Percentiles rank a stretch among this genome's conserved stretches.
These are phyloP conservation scores for Tubosaeta sp. DNA, from an alignment of 768 basidiomycete genomes.

Conservation along the genomic window DNA sequence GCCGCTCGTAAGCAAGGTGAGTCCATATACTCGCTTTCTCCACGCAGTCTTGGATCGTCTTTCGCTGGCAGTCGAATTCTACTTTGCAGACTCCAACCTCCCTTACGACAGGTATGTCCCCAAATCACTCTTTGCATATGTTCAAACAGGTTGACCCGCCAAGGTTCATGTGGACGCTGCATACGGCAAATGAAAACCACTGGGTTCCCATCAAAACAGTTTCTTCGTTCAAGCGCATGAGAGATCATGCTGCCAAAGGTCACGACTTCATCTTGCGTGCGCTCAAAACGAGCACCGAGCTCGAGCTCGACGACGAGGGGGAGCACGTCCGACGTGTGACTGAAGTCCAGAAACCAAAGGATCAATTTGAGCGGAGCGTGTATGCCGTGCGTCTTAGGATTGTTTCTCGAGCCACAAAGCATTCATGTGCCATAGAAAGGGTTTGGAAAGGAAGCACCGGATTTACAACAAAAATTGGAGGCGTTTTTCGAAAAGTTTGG, in stretches of 20 bases:
- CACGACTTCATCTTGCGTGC: constrained; percentile 65
- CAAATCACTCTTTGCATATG: background rate
- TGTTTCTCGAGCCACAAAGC: background rate
- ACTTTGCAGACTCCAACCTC: constrained; percentile 95
- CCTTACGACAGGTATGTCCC: constrained; percentile 74
- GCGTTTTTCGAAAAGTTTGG: constrained; percentile 78
- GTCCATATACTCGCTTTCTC: constrained; percentile 12
- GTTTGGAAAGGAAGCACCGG: constrained; percentile 63
- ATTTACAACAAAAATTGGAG: constrained; percentile 71
- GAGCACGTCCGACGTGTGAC: constrained; percentile 70
- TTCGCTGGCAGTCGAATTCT: constrained; percentile 74
- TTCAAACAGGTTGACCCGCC: background rate
- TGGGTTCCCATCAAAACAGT: constrained; percentile 89
- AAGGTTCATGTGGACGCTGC: constrained; percentile 94
- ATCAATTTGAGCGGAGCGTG: constrained; percentile 75
- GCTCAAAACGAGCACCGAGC: constrained; percentile 47
- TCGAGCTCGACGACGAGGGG: constrained; percentile 73
- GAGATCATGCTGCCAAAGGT: constrained; percentile 58
- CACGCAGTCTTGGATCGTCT: background rate
- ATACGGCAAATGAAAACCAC: constrained; percentile 75
- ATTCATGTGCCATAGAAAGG: constrained; percentile 62
- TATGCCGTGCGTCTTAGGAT: constrained; percentile 67
- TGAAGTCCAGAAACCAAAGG: constrained; percentile 74
- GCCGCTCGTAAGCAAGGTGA: constrained; percentile 56
- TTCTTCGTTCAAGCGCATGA: constrained; percentile 94